Evolutionary conservation across 2,329 filamentous ascomycete species (phyloP), one percentile per base, ranked within the genome.

Genomic region (Beauveria asiatica): DNA sequence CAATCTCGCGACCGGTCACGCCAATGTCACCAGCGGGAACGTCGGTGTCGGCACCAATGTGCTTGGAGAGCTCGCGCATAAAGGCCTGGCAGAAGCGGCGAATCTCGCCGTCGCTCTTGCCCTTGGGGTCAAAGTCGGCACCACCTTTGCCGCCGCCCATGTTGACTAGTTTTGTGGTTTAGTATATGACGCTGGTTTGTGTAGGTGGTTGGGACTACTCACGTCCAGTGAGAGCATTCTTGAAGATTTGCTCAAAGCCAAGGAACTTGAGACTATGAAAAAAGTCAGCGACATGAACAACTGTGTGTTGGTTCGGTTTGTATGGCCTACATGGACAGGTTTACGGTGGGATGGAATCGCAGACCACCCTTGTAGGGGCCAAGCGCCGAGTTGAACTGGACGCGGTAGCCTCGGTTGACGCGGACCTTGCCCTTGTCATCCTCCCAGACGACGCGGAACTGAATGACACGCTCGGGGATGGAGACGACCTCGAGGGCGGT

Each of bases 181-280:
- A 59, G 62, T 68, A 61, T 66, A 61, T 66, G 63, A 45, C 3
- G 5, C 55, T 27, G 21, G 13, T 54, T 58, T 52, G 16, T 48
- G 5, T 10, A 45, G 3, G 25, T n/a, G 33, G 39, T 21, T n/a
- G 5, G 25, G 17, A 23, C 85, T 89, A 81, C 80, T 92, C 89
- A 56, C 53, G 79, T 72, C 94, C 94, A 64, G 94, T 97, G 68
- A 97, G 81, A 67, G 94, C 94, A 90, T 97, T 97, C 85, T 97
- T 97, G 84, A 97, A 97, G 79, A 93, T 95, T 81, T 97, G 94
- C 86, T 99, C 94, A 71, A 97, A 97, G 66, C 93, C 94, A 72
- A 99, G 84, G 80, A 97, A 97, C 82, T 99, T 99, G 70, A 99
- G 85, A 71, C 76, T 78, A 57, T 57, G 62, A 25, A 21, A 21